phyloP scores from a whole-genome alignment of 2,329 filamentous ascomycete genomes.

The Tolypocladium endophyticum region DNA sequence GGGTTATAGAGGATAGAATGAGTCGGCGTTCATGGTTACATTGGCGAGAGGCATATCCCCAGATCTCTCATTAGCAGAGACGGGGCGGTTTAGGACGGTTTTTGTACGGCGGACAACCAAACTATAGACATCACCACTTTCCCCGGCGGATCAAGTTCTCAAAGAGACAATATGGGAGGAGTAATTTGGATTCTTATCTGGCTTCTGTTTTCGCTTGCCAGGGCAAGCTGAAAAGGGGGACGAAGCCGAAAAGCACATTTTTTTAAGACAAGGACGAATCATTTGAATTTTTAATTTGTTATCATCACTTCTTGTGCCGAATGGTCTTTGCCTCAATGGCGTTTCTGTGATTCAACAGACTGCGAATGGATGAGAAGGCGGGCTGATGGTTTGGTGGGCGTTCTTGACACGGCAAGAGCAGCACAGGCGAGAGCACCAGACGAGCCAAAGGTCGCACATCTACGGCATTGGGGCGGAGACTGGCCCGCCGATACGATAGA shows the following conservation, averaged over 20 bases:
- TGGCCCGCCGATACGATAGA: neutral
- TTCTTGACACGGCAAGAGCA: neutral
- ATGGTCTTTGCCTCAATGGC: neutral
- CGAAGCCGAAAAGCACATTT: neutral
- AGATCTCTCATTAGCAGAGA: neutral
- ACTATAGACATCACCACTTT: slow-evolving; percentile 11
- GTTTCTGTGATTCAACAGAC: neutral
- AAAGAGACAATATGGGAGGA: neutral
- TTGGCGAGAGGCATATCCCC: slow-evolving; percentile 4
- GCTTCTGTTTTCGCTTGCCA: neutral
- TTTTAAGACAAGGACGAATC: neutral
- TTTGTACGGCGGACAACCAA: slow-evolving; percentile 6
- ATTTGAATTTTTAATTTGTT: slow-evolving; percentile 13
- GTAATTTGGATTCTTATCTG: neutral
- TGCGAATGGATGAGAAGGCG: neutral
- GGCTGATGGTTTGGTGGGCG: neutral
- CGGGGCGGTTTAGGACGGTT: slow-evolving; percentile 9
- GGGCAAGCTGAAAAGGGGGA: neutral
- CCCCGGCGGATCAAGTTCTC: neutral
- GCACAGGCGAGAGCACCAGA: too few relatives aligned
- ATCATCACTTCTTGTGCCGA: neutral
- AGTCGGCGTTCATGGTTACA: slow-evolving; percentile 24
- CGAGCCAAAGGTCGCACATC: neutral
- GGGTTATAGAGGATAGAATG: slow-evolving; percentile 29
- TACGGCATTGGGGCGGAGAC: neutral